Evolutionary conservation across 164 flowering plant genomes (phyloP).

Genomic region (grape (Vitis vinifera)): ASM3070453v1 NC_081812.1:19534001-19534500

Average conservation of each 20-base stretch:
- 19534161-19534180: slow-evolving; percentile 76
- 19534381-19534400: slow-evolving; percentile 62
- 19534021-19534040: no score
- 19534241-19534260: slow-evolving; percentile 83
- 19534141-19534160: slow-evolving; percentile 73
- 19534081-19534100: no score
- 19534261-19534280: slow-evolving; percentile 84
- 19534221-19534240: slow-evolving; percentile 90
- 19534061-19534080: no score
- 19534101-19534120: neutral
- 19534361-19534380: slow-evolving; percentile 91
- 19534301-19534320: slow-evolving; percentile 83
- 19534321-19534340: slow-evolving; percentile 97
- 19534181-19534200: slow-evolving; percentile 78
- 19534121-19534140: neutral
- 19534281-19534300: slow-evolving; percentile 91
- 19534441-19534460: slow-evolving; percentile 10
- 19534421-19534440: slow-evolving; percentile 89
- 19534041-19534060: neutral
- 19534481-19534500: neutral
- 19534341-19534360: slow-evolving; percentile 97
- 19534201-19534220: slow-evolving; percentile 67
- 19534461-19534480: neutral
- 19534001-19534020: no score
- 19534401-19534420: slow-evolving; percentile 97